Evolutionary conservation across 1,284 basidiomycete genomes (phyloP).

Genomic region (Microbotryum violaceum): DNA sequence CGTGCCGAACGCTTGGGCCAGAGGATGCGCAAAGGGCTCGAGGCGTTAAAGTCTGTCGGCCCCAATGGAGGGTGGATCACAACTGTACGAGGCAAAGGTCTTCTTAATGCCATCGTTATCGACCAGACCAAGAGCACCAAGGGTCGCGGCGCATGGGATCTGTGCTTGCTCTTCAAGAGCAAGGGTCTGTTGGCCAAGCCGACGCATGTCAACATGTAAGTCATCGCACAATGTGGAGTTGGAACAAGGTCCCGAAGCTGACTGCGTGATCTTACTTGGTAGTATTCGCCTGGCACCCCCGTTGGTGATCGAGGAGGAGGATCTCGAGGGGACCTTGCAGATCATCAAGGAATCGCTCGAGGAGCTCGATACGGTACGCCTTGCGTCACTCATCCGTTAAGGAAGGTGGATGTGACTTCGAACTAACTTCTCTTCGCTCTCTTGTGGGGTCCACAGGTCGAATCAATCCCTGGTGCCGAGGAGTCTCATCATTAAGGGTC

Average conservation of each 20-base stretch:
- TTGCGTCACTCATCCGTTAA: no score
- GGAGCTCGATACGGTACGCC: conserved; percentile 67
- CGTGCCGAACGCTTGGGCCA: conserved; percentile 72
- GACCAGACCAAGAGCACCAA: conserved; percentile 69
- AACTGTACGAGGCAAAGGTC: conserved; percentile 47
- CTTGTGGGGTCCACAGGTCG: conserved; percentile 3
- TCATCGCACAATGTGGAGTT: conserved; percentile 13
- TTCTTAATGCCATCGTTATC: conserved; percentile 91
- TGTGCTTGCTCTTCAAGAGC: conserved; percentile 86
- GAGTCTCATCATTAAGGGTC: conserved; percentile 1
- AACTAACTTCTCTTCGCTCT: no score
- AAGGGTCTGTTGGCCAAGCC: conserved; percentile 89
- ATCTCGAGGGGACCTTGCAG: conserved; percentile 63
- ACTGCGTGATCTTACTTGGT: background rate
- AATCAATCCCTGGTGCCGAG: conserved; percentile 11
- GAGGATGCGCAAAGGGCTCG: conserved; percentile 64
- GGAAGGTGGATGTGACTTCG: no score
- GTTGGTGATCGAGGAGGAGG: conserved; percentile 79
- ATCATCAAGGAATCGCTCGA: conserved; percentile 69
- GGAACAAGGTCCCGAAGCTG: background rate
- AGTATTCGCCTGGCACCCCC: conserved; percentile 95
- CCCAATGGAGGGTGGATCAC: conserved; percentile 32
- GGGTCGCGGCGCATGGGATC: conserved; percentile 85
- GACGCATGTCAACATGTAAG: conserved; percentile 87
- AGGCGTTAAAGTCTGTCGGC: conserved; percentile 37